Evolutionary conservation across 2,329 filamentous ascomycete species (phyloP).

Genomic region (Eurotiales sp.): DNA sequence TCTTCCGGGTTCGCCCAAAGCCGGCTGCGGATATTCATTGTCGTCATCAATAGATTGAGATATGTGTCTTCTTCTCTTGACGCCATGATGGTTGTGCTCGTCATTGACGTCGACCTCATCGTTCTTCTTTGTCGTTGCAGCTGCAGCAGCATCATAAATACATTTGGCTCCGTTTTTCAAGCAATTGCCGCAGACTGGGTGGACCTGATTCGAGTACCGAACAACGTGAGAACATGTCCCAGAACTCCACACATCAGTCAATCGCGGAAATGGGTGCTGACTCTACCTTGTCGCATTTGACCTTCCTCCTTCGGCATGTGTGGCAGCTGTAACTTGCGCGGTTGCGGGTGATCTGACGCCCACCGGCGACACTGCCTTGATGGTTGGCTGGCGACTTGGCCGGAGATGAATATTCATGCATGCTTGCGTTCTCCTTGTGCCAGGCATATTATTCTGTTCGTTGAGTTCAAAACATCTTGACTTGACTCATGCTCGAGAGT

Average conservation of each 20-base stretch:
- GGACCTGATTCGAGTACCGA: conserved; percentile 28
- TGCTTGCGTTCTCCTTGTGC: not conserved
- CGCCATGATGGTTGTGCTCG: conserved; percentile 26
- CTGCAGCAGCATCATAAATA: conserved; percentile 38
- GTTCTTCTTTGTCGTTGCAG: conserved; percentile 24
- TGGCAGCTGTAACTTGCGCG: conserved; percentile 47
- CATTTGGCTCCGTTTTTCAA: conserved; percentile 42
- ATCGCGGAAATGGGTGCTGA: not conserved
- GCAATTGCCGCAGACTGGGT: conserved; percentile 46
- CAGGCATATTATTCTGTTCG: not conserved
- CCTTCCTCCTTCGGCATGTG: conserved; percentile 44
- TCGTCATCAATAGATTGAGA: conserved; percentile 27
- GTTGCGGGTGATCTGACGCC: conserved; percentile 46
- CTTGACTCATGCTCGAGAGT: not conserved
- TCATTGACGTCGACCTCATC: conserved; percentile 15
- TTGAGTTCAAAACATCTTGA: not conserved
- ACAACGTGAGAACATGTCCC: not conserved
- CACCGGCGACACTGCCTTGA: conserved; percentile 13
- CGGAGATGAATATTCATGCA: conserved; percentile 1
- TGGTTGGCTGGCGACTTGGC: not conserved
- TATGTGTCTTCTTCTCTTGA: conserved; percentile 33
- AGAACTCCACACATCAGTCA: not conserved
- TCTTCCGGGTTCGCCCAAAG: conserved; percentile 26
- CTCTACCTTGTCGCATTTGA: conserved; percentile 44
- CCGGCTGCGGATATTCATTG: conserved; percentile 31